Evolutionary conservation across 2,329 filamentous ascomycete genomes (phyloP).

Genomic region (Fusarium sp.): DNA sequence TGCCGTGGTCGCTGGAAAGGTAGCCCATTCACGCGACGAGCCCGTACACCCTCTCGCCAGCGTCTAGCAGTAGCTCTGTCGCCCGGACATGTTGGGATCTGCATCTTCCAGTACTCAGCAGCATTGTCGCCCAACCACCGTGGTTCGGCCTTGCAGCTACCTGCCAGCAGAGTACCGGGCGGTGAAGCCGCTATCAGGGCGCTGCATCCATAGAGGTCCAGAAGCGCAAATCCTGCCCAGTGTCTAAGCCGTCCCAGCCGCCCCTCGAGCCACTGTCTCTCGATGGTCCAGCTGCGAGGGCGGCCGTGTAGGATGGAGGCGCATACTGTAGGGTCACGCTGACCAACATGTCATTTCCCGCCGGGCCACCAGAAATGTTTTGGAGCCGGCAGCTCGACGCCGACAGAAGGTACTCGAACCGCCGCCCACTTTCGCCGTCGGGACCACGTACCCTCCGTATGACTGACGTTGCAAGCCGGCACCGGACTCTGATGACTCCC

Average conservation of each 20-base stretch:
- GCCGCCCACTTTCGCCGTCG: conserved; percentile 36
- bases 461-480: conserved; percentile 37
- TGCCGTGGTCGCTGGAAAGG: conserved; percentile 26
- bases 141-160: conserved; percentile 29
- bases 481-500: conserved; percentile 43
- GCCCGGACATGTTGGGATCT: conserved; percentile 45
- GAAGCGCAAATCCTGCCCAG: conserved; percentile 36
- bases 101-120: conserved; percentile 35
- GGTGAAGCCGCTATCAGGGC: conserved; percentile 46
- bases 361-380: conserved; percentile 28
- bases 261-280: conserved; percentile 7
- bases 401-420: conserved; percentile 46
- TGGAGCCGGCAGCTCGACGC: conserved; percentile 26
- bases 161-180: conserved; percentile 36
- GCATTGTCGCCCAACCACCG: conserved; percentile 28
- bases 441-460: conserved; percentile 40
- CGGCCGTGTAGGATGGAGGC: conserved; percentile 24
- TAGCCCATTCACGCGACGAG: conserved; percentile 44
- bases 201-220: conserved; percentile 39
- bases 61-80: conserved; percentile 29
- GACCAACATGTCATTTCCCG: conserved; percentile 48
- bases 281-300: background rate
- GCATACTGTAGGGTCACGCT: conserved; percentile 47
- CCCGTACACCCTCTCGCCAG: conserved; percentile 43
- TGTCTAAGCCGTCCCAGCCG: conserved; percentile 29